phyloP scores from a whole-genome alignment of 305 asterid species.

The Solanum hybrid region DNA sequence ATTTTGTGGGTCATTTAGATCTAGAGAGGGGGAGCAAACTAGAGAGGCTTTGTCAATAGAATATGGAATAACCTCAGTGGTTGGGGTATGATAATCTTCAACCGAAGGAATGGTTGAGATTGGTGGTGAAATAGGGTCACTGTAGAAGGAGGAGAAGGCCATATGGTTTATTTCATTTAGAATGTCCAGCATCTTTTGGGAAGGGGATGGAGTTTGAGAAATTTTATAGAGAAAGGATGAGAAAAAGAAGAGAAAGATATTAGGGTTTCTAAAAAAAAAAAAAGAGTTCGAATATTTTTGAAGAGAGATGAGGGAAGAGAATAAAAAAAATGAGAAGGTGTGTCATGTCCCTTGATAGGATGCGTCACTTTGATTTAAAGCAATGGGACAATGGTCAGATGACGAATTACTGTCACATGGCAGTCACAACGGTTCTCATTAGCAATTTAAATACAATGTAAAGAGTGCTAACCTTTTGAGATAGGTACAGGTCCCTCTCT shows the following conservation, averaged over 20 bases:
- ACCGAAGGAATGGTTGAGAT: not conserved
- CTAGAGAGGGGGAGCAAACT: not conserved
- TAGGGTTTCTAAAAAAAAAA: not conserved
- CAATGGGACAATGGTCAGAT: no score
- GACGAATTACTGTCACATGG: no score
- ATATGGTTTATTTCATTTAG: not conserved
- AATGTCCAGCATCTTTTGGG: not conserved
- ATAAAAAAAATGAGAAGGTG: no score
- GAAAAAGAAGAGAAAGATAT: not conserved
- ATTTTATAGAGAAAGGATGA: not conserved
- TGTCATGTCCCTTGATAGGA: no score
- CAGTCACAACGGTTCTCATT: no score
- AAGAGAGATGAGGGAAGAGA: not conserved
- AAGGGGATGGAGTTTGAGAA: not conserved
- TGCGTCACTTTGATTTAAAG: no score
- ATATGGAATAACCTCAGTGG: not conserved
- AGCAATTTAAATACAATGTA: no score
- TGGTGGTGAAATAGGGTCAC: not conserved
- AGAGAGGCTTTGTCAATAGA: not conserved
- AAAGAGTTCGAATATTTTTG: not conserved
- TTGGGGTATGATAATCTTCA: not conserved
- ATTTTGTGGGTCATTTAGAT: not conserved
- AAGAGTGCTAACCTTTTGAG: no score
- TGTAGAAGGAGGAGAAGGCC: not conserved
- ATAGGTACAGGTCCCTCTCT: no score